These are phyloP conservation scores for Candida sp. DNA, from an alignment of 1,139 yeast genomes.

Conservation along the genomic window DNA sequence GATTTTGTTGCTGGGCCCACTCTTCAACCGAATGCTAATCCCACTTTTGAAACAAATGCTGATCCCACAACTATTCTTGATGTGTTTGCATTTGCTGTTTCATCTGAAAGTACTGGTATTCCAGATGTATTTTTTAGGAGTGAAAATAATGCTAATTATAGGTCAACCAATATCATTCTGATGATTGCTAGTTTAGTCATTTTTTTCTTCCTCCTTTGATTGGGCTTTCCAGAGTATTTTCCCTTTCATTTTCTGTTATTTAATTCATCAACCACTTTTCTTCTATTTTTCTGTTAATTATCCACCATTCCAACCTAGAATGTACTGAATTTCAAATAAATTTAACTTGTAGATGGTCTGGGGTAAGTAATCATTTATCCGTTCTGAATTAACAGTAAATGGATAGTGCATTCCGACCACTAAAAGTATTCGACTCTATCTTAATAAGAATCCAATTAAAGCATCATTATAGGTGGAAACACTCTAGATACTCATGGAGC, in stretches of 20 bases:
- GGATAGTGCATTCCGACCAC: no score
- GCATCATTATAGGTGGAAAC: no score
- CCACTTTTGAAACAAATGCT: background rate
- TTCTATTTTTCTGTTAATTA: no score
- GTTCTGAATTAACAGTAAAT: no score
- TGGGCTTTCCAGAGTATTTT: background rate
- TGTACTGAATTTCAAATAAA: no score
- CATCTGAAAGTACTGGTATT: background rate
- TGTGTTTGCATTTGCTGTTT: background rate
- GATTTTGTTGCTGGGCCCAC: background rate
- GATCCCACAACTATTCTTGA: background rate
- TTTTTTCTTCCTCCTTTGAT: background rate
- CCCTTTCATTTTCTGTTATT: background rate
- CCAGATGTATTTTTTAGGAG: background rate
- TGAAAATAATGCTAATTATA: background rate
- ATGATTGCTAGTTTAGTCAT: background rate
- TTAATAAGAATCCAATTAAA: no score
- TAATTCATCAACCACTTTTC: no score
- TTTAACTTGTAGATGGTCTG: no score
- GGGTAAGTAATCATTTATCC: no score
- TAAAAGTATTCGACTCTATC: no score
- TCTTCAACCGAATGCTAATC: background rate
- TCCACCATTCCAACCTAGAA: no score
- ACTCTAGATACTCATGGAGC: no score
- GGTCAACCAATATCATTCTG: background rate